phyloP scores from a whole-genome alignment of 2,329 filamentous ascomycete genomes.

The Helminthosporium solani region DNA sequence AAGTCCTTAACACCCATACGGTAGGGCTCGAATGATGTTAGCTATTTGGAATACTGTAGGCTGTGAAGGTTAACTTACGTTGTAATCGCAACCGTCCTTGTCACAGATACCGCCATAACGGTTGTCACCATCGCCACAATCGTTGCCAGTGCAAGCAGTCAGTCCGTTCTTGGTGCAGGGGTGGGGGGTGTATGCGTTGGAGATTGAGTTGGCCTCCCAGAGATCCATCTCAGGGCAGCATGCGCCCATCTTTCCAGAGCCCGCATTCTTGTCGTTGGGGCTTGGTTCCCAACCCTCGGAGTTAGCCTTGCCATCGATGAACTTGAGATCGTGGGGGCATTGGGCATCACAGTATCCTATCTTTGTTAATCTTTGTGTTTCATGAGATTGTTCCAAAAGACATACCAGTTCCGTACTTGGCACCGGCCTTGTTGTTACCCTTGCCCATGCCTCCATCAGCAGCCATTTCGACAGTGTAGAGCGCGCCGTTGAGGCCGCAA shows the following conservation, averaged over 20 bases:
- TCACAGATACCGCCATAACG: constrained; percentile 66
- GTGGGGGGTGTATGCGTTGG: constrained; percentile 66
- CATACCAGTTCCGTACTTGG: constrained; percentile 62
- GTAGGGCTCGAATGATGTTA: constrained; percentile 44
- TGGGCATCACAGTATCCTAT: constrained; percentile 43
- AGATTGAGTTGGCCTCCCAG: constrained; percentile 69
- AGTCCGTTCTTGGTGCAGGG: constrained; percentile 57
- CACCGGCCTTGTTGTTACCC: constrained; percentile 54
- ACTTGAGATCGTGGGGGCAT: constrained; percentile 55
- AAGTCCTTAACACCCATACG: constrained; percentile 64
- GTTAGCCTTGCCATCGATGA: constrained; percentile 56
- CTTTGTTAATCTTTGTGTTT: not conserved
- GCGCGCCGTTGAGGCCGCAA: constrained; percentile 67
- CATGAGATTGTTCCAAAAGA: constrained; percentile 10
- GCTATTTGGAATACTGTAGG: not conserved
- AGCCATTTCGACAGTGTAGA: constrained; percentile 59
- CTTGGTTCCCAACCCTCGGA: constrained; percentile 56
- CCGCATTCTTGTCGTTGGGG: constrained; percentile 56
- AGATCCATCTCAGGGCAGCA: constrained; percentile 71
- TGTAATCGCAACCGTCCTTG: constrained; percentile 67
- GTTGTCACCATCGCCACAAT: constrained; percentile 44
- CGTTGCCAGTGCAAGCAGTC: constrained; percentile 53
- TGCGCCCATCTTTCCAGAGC: constrained; percentile 56
- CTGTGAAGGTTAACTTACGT: constrained; percentile 19
- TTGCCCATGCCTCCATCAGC: constrained; percentile 59